A percentile compares a stretch with the other conserved stretches of the same genome.
phyloP scores from a whole-genome alignment of 805 yeast genomes.

The Sungouiozyma intestinalis region DNA sequence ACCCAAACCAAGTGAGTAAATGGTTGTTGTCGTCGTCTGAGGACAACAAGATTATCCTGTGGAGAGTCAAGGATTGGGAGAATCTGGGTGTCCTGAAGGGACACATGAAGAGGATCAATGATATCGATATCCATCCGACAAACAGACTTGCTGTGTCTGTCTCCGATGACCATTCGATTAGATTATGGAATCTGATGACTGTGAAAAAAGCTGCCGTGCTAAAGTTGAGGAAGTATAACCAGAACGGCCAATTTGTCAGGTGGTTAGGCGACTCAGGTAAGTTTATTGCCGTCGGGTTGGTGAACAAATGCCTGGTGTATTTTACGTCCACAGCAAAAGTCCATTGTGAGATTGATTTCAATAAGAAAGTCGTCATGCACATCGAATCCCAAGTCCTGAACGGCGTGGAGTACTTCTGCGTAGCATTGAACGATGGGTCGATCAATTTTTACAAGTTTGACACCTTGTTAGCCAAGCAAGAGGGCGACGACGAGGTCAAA shows the following conservation, averaged over 20 bases:
- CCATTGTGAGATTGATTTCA: slow-evolving; percentile 40
- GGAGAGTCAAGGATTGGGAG: slow-evolving; percentile 98
- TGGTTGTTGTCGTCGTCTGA: slow-evolving; percentile 90
- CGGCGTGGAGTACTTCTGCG: slow-evolving; percentile 42
- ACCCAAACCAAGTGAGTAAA: slow-evolving; percentile 28
- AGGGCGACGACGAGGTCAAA: slow-evolving; percentile 11
- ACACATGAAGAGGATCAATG: slow-evolving; percentile 74
- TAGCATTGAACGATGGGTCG: slow-evolving; percentile 64
- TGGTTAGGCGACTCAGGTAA: slow-evolving; percentile 61
- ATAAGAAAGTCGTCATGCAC: slow-evolving; percentile 50
- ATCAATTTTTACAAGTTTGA: slow-evolving; percentile 46
- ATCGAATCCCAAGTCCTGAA: slow-evolving; percentile 39
- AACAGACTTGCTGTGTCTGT: slow-evolving; percentile 87
- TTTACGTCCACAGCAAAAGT: slow-evolving; percentile 53
- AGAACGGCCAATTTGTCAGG: slow-evolving; percentile 51
- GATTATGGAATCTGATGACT: slow-evolving; percentile 95
- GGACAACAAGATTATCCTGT: slow-evolving; percentile 79
- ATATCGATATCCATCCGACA: slow-evolving; percentile 78
- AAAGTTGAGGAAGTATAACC: slow-evolving; percentile 61
- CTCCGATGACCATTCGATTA: slow-evolving; percentile 70
- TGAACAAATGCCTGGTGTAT: slow-evolving; percentile 55
- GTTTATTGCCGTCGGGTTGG: slow-evolving; percentile 64
- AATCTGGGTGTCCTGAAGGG: slow-evolving; percentile 80
- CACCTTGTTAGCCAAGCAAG: slow-evolving; percentile 16
- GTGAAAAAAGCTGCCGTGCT: slow-evolving; percentile 83